These are phyloP conservation scores for Quercus gilva DNA, from an alignment of 306 rosid species.

Conservation along the genomic window DNA sequence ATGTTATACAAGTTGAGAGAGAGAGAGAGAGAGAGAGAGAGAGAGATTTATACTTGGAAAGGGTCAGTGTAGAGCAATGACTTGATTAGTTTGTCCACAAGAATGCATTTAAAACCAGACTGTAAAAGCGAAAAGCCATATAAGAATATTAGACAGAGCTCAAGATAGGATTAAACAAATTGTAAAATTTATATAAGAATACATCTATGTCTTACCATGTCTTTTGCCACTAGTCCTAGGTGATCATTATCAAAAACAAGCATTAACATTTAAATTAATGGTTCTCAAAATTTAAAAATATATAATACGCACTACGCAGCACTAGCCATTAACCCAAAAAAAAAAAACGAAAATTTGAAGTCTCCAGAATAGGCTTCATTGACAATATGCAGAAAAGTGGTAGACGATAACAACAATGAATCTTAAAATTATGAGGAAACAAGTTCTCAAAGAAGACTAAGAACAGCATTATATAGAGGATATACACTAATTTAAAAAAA, in stretches of 20 bases:
- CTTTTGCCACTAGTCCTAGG: background rate
- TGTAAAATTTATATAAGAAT: background rate
- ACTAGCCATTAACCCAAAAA: background rate
- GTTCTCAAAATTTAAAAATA: background rate
- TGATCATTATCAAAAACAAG: background rate
- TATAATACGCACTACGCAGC: background rate
- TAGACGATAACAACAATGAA: background rate
- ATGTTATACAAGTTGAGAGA: background rate
- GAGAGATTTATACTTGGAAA: conserved; percentile 59
- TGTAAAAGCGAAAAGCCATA: conserved; percentile 39
- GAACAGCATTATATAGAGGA: background rate
- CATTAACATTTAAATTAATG: background rate
- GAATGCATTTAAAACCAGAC: conserved; percentile 52
- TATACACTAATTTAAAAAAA: background rate
- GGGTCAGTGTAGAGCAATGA: conserved; percentile 57
- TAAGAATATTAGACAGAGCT: background rate
- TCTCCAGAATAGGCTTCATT: background rate
- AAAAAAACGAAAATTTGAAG: background rate
- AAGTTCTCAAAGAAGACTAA: background rate
- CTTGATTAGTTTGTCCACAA: conserved; percentile 65
- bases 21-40: conserved; percentile 4
- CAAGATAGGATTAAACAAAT: background rate
- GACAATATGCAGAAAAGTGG: background rate
- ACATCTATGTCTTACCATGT: background rate
- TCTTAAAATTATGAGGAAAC: background rate